Conservation (phyloP, 805 yeast species). For the Spathaspora hagerdaliae region DNA sequence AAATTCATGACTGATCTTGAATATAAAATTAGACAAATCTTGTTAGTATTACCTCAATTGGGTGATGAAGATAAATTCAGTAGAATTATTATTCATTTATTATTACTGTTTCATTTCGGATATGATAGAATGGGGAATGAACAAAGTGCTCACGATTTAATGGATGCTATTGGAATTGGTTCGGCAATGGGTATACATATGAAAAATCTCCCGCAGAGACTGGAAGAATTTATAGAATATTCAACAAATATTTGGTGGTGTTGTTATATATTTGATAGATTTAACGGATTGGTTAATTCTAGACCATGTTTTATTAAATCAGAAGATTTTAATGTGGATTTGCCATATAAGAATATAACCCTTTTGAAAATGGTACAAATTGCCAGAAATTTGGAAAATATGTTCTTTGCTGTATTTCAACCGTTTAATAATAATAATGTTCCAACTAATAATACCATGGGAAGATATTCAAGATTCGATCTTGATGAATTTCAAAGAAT, state of each 20-base stretch:
- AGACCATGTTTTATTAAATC: slow-evolving; percentile 23
- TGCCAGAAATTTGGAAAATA: slow-evolving; percentile 21
- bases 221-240: slow-evolving; percentile 11
- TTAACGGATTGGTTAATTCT: slow-evolving; percentile 25
- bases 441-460: slow-evolving; percentile 8
- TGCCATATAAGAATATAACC: slow-evolving; percentile 23
- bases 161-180: slow-evolving; percentile 24
- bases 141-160: slow-evolving; percentile 25
- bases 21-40: slow-evolving; percentile 28
- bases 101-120: slow-evolving; percentile 23
- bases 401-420: slow-evolving; percentile 18
- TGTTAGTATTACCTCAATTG: slow-evolving; percentile 22
- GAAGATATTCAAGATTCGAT: slow-evolving; percentile 17
- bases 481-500: slow-evolving; percentile 21
- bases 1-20: slow-evolving; percentile 22
- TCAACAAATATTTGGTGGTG: slow-evolving; percentile 31
- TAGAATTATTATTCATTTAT: slow-evolving; percentile 16
- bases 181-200: slow-evolving; percentile 23
- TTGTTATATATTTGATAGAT: slow-evolving; percentile 28
- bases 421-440: slow-evolving; percentile 18
- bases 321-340: slow-evolving; percentile 32
- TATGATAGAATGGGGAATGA: slow-evolving; percentile 26
- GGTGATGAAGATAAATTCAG: slow-evolving; percentile 29
- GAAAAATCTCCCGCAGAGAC: slow-evolving; percentile 12
- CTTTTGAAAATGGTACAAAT: slow-evolving; percentile 24